Evolutionary conservation across 1,139 yeast species (phyloP).

Genomic region (Suhomyces bolitotheri): DNA sequence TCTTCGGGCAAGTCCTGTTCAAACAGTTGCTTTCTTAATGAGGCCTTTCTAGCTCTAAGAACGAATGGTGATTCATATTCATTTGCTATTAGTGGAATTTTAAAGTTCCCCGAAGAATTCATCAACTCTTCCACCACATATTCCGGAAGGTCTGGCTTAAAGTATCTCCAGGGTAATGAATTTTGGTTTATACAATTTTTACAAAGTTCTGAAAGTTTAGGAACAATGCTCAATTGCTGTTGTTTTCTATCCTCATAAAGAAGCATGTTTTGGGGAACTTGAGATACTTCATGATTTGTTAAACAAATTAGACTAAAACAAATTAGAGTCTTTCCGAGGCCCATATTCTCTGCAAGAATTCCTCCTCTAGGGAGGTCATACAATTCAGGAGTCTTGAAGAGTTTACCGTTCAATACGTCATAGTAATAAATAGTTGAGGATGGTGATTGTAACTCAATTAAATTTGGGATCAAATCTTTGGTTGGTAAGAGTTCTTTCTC

Average conservation of each 20-base stretch:
- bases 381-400: constrained; percentile 37
- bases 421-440: constrained; percentile 26
- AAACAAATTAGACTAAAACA: constrained; percentile 61
- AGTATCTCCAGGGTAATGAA: constrained; percentile 61
- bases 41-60: constrained; percentile 20
- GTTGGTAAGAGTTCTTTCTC: constrained; percentile 46
- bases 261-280: constrained; percentile 39
- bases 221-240: constrained; percentile 1
- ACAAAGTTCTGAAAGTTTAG: constrained; percentile 43
- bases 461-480: constrained; percentile 44
- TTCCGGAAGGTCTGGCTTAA: constrained; percentile 43
- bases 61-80: constrained; percentile 24
- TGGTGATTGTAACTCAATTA: constrained; percentile 32
- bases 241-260: constrained; percentile 13
- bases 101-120: constrained; percentile 46
- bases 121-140: constrained; percentile 38
- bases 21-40: constrained; percentile 15
- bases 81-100: constrained; percentile 27
- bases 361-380: constrained; percentile 62
- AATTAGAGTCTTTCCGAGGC: constrained; percentile 69
- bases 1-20: constrained; percentile 16
- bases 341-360: constrained; percentile 76
- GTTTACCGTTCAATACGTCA: constrained; percentile 30
- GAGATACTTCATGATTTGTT: constrained; percentile 53
- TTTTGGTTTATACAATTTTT: constrained; percentile 40